These are phyloP conservation scores for Corynespora cassiicola DNA, from an alignment of 2,329 filamentous ascomycete genomes.

Conservation along the genomic window DNA sequence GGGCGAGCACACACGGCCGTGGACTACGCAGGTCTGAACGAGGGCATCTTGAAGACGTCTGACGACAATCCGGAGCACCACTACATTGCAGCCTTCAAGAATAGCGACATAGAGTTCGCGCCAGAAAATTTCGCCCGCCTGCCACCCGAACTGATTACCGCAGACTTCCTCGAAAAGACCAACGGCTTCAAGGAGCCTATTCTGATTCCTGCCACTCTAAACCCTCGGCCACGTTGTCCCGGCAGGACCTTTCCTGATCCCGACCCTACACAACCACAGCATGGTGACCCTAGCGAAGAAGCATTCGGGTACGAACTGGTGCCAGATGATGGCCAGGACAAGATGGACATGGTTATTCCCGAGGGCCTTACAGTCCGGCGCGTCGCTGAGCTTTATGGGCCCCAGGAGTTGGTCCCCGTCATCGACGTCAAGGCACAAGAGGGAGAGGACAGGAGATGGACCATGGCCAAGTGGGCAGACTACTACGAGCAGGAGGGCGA, in stretches of 20 bases:
- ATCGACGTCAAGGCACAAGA: constrained; percentile 75
- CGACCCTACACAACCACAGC: constrained; percentile 3
- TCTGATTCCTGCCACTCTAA: constrained; percentile 67
- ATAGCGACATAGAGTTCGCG: constrained; percentile 66
- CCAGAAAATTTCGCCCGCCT: constrained; percentile 69
- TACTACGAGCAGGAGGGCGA: constrained; percentile 69
- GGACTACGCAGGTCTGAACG: constrained; percentile 72
- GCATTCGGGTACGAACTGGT: constrained; percentile 56
- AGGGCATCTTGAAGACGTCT: constrained; percentile 69
- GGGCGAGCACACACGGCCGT: constrained; percentile 69
- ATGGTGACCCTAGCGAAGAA: constrained; percentile 29
- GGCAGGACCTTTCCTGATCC: constrained; percentile 13
- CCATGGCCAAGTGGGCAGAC: constrained; percentile 70
- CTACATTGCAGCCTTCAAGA: constrained; percentile 71
- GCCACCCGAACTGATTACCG: constrained; percentile 67
- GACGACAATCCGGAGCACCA: constrained; percentile 71
- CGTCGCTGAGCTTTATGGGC: constrained; percentile 69
- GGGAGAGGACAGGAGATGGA: constrained; percentile 69
- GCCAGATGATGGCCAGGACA: constrained; percentile 68
- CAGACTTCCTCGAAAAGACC: constrained; percentile 68
- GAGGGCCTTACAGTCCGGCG: constrained; percentile 67
- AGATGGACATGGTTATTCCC: constrained; percentile 72
- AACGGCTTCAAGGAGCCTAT: constrained; percentile 72
- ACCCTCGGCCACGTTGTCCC: constrained; percentile 57
- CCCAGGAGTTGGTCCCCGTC: constrained; percentile 68